Evolutionary conservation across 2,329 filamentous ascomycete genomes (phyloP).

Genomic region (Talaromyces sp.): DNA sequence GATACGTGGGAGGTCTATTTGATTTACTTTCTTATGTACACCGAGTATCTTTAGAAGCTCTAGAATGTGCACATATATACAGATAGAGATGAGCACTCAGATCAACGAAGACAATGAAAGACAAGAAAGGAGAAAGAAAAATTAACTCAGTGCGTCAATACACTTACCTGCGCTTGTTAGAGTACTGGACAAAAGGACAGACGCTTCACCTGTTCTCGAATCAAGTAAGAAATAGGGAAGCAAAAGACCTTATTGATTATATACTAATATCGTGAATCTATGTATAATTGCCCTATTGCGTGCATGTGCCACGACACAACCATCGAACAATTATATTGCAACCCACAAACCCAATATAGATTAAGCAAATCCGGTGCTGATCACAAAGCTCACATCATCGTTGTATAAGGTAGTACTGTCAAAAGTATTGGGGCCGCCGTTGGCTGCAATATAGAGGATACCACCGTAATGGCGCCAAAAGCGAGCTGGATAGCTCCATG

Average conservation of each 20-base stretch:
- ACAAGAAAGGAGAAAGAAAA: neutral
- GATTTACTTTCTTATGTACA: neutral
- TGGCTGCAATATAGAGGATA: constrained; percentile 49
- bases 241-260: neutral
- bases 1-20: neutral
- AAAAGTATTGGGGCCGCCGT: constrained; percentile 55
- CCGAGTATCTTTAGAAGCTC: neutral
- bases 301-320: too few relatives aligned
- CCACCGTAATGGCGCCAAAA: constrained; percentile 56
- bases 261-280: neutral
- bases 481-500: constrained; percentile 60
- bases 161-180: too few relatives aligned
- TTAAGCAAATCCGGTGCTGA: constrained; percentile 46
- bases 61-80: neutral
- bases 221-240: too few relatives aligned
- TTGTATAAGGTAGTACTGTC: constrained; percentile 51
- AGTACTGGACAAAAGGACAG: too few relatives aligned
- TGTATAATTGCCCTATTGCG: neutral
- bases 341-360: neutral
- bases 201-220: too few relatives aligned
- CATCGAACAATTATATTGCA: too few relatives aligned
- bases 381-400: constrained; percentile 53
- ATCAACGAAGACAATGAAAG: too few relatives aligned
- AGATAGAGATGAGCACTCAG: neutral
- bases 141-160: neutral